Evolutionary conservation across 306 rosid species (phyloP).

Genomic region (Ziziphus jujuba): DNA sequence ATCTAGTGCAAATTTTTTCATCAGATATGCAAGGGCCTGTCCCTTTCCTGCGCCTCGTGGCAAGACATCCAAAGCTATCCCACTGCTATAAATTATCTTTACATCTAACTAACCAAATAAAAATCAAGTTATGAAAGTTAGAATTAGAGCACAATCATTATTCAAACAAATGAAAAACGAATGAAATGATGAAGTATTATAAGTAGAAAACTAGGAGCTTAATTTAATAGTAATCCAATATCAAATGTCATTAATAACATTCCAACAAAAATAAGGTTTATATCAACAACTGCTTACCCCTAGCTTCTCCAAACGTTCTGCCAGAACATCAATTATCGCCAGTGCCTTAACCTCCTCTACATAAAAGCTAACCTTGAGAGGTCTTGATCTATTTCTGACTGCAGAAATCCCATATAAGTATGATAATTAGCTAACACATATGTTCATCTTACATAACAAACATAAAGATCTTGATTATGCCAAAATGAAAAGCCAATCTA

Average conservation of each 20-base stretch:
- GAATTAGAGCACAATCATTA: conserved; percentile 14
- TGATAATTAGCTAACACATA: background rate
- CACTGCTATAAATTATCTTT: conserved; percentile 75
- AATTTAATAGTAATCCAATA: too few relatives aligned
- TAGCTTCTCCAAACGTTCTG: conserved; percentile 47
- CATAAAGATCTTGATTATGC: background rate
- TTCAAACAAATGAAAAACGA: background rate
- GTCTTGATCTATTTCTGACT: conserved; percentile 76
- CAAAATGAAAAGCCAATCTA: too few relatives aligned
- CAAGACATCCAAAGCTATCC: conserved; percentile 68
- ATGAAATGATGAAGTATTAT: too few relatives aligned
- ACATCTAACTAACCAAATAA: conserved; percentile 60
- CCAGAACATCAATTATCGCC: conserved; percentile 43
- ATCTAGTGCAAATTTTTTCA: conserved; percentile 44
- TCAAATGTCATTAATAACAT: background rate
- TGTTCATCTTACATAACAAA: background rate
- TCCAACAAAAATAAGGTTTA: background rate
- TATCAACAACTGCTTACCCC: conserved; percentile 48
- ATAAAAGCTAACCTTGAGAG: conserved; percentile 85
- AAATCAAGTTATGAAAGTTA: conserved; percentile 15
- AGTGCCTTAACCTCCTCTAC: conserved; percentile 60
- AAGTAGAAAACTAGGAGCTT: too few relatives aligned
- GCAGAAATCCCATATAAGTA: conserved; percentile 34
- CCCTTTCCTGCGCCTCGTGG: conserved; percentile 85
- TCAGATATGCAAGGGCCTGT: conserved; percentile 62